Evolutionary conservation across 345 rosid genomes (phyloP), one percentile per base, ranked within the genome.

Genomic region (Camelina hispida): DNA sequence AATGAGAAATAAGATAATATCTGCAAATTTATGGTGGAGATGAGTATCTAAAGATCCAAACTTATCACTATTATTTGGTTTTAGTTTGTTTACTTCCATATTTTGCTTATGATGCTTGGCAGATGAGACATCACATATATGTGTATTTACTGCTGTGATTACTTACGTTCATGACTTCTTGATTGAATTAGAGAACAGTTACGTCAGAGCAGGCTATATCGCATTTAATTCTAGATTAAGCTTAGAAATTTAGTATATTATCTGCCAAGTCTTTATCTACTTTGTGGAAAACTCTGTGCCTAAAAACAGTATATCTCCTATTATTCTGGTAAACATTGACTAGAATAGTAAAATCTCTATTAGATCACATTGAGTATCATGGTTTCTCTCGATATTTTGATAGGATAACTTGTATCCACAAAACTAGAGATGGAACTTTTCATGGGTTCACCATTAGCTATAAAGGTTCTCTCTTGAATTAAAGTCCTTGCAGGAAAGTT

Each of bases 21-120:
- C 42, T 30, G 56, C 43, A 22, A 53, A 28, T 28, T 57, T 34
- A 28, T 61, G 47, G 44, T 69, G 57, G 82, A 73, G 83, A 83
- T 80, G 75, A 34, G 85, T 86, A 78, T 79, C 66, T 35, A 46
- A 70, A 58, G 55, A 72, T 37, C 52, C 54, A 12, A 40, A 62
- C 42, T 50, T 22, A 71, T 60, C 51, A 71, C 75, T 40, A 2
- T 15, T 18, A 71, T 18, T 30, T 34, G 23, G 13, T 46, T 32
- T 22, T 13, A 71, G 46, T 48, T 34, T 10, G 7, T 72, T 52
- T 5, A 32, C 52, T 23, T 37, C 15, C 44, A 38, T 52, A 62
- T 62, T 72, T 62, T 51, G 32, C 43, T 60, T 61, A 23, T 47
- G 51, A 47, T 48, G 38, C 51, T 50, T 12, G 23, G 22, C 15